These are phyloP conservation scores for Luffa aegyptiaca DNA, from an alignment of 306 rosid species.

Conservation along the genomic window DNA sequence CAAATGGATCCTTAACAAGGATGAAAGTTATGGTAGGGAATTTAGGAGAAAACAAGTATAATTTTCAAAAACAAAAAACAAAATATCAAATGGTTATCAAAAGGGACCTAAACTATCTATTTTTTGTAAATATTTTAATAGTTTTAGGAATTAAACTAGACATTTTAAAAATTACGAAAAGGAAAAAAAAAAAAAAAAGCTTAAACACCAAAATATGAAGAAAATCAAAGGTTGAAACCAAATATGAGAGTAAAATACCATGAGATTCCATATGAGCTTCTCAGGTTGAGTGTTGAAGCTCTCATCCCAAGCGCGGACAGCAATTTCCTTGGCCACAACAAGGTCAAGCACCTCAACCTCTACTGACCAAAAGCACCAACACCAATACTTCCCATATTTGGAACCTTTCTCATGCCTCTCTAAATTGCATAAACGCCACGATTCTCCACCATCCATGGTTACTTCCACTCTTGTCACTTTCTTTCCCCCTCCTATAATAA, in stretches of 20 bases:
- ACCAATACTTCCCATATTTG: slow-evolving; percentile 73
- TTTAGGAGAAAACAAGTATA: no score
- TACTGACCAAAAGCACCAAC: slow-evolving; percentile 90
- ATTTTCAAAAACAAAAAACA: no score
- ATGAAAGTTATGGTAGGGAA: no score
- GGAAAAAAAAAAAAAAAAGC: no score
- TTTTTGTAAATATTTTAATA: no score
- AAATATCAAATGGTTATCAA: no score
- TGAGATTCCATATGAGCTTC: slow-evolving; percentile 79
- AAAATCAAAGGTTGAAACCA: no score
- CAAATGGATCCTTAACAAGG: no score
- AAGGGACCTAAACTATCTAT: no score
- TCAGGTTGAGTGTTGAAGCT: slow-evolving; percentile 77
- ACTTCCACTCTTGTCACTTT: slow-evolving; percentile 87
- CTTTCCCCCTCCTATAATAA: slow-evolving; percentile 59
- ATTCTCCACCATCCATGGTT: slow-evolving; percentile 61
- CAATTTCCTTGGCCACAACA: slow-evolving; percentile 51
- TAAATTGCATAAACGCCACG: slow-evolving; percentile 49
- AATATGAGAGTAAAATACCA: slow-evolving; percentile 20
- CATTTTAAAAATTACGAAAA: no score
- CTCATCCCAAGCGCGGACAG: slow-evolving; percentile 81
- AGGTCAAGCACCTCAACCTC: slow-evolving; percentile 61
- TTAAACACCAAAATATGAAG: no score
- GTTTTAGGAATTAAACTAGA: no score
- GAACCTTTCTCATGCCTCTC: slow-evolving; percentile 51